These are phyloP conservation scores for Hirsutella rhossiliensis DNA, from an alignment of 2,329 filamentous ascomycete species.

Conservation along the genomic window DNA sequence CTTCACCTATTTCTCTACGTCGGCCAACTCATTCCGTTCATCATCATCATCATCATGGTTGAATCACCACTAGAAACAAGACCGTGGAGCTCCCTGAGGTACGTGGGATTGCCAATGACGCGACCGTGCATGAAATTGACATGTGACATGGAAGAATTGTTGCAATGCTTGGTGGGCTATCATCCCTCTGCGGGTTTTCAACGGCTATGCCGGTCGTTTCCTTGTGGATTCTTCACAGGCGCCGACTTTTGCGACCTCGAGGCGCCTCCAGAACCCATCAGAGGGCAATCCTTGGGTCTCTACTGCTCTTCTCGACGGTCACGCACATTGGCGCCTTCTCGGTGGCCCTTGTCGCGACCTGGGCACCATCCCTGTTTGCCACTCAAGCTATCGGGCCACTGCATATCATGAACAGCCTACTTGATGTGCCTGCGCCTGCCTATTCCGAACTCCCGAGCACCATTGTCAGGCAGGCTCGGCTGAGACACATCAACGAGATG, in stretches of 20 bases:
- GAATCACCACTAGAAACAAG: not conserved
- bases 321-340: slow-evolving; percentile 5
- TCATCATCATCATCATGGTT: slow-evolving; percentile 1
- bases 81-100: not conserved
- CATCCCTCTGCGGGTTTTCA: slow-evolving; percentile 2
- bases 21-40: slow-evolving; percentile 3
- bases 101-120: not conserved
- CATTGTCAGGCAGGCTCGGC: slow-evolving; percentile 1
- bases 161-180: not conserved
- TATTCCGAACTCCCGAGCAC: not conserved
- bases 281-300: not conserved
- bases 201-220: slow-evolving; percentile 2
- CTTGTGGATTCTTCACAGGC: not conserved
- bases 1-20: slow-evolving; percentile 6
- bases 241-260: not conserved
- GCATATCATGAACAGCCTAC: slow-evolving; percentile 4
- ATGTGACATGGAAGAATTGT: not conserved
- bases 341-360: slow-evolving; percentile 3
- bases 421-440: slow-evolving; percentile 1
- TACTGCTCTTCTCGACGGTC: slow-evolving; percentile 1
- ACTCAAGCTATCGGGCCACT: not conserved
- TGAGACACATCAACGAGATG: slow-evolving; percentile 8
- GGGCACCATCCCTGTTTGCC: not conserved
- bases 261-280: not conserved
- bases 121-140: not conserved